Conservation (phyloP, 345 rosid species). For the Arabis hirsuta region DNA sequence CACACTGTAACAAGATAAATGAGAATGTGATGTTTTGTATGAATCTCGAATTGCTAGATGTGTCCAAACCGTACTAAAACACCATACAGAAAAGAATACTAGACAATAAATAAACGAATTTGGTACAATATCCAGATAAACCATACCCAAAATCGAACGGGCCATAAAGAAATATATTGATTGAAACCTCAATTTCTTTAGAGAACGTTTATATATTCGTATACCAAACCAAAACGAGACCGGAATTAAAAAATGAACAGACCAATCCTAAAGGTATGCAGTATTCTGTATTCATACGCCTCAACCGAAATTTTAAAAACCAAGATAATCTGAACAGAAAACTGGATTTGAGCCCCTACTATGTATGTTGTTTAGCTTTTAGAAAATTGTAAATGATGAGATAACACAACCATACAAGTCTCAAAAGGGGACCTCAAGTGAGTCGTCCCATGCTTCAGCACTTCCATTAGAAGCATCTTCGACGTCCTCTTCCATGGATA, state of each 20-base stretch:
- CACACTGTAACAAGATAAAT: too few relatives aligned
- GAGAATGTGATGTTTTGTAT: too few relatives aligned
- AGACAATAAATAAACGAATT: too few relatives aligned
- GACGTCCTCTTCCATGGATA: slow-evolving; percentile 98
- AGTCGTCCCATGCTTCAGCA: slow-evolving; percentile 97
- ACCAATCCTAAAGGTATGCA: slow-evolving; percentile 8
- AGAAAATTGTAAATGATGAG: neutral
- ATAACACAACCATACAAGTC: slow-evolving; percentile 36
- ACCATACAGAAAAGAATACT: too few relatives aligned
- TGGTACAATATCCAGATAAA: too few relatives aligned
- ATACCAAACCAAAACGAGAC: neutral
- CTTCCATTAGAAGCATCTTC: slow-evolving; percentile 99
- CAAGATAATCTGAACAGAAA: too few relatives aligned
- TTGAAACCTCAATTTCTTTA: slow-evolving; percentile 11
- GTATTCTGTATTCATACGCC: neutral
- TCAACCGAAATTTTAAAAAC: neutral
- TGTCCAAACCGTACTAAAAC: too few relatives aligned
- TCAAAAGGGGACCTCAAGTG: slow-evolving; percentile 97
- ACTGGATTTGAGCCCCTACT: neutral
- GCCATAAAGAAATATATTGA: too few relatives aligned
- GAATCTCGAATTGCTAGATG: too few relatives aligned
- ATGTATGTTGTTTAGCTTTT: neutral
- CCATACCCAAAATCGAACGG: too few relatives aligned
- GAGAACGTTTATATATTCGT: neutral
- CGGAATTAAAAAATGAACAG: slow-evolving; percentile 20